Percentiles rank a stretch among this genome's conserved stretches.
Conservation (phyloP, 257 asterid species). For the Primulina tabacum region DNA sequence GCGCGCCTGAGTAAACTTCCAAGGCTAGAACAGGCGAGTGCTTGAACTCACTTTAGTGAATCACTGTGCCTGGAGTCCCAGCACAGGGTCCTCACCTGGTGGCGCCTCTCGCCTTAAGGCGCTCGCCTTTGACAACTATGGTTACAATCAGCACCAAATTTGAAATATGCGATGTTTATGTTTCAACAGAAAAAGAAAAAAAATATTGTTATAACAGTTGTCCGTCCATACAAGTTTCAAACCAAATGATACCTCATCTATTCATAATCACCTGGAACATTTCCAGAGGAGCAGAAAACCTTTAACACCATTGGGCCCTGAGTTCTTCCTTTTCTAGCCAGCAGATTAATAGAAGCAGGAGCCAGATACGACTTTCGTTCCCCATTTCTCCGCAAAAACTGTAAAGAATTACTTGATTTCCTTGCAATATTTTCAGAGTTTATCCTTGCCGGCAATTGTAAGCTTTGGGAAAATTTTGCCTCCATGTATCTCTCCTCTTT, state of each 20-base stretch:
- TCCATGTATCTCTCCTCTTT: slow-evolving; percentile 45
- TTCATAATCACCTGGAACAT: slow-evolving; percentile 50
- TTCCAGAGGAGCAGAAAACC: slow-evolving; percentile 60
- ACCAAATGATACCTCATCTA: neutral
- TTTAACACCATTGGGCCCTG: slow-evolving; percentile 32
- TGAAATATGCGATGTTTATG: neutral
- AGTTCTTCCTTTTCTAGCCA: slow-evolving; percentile 27
- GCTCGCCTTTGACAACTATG: too few species aligned
- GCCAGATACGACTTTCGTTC: slow-evolving; percentile 28
- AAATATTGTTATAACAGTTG: neutral
- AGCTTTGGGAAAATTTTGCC: slow-evolving; percentile 42
- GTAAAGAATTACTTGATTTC: slow-evolving; percentile 41
- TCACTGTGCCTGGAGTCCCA: too few species aligned
- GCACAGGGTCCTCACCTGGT: too few species aligned
- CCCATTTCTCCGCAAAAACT: slow-evolving; percentile 30
- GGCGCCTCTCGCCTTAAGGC: too few species aligned
- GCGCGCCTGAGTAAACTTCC: too few species aligned
- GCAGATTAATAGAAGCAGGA: slow-evolving; percentile 34
- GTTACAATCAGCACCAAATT: neutral
- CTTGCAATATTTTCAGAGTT: slow-evolving; percentile 32
- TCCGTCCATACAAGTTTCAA: slow-evolving; percentile 7
- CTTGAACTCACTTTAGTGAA: too few species aligned
- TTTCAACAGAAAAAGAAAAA: neutral
- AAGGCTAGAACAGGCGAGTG: too few species aligned
- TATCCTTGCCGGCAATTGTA: slow-evolving; percentile 43